Evolutionary conservation across 192 early-diverging fungal genomes (phyloP).

Genomic region (Pilaira anomala): DNA sequence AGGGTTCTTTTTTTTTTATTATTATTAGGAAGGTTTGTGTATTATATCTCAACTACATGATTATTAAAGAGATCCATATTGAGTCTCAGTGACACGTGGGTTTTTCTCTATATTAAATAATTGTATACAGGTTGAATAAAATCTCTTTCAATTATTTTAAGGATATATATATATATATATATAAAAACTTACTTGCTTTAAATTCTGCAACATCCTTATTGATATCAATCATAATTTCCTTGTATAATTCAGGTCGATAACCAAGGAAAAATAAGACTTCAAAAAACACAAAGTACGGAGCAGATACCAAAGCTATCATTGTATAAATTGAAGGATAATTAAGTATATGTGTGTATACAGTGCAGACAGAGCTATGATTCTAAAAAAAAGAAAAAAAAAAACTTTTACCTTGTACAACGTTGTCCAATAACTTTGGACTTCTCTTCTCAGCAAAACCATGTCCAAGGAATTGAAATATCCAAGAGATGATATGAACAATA

Average conservation of each 20-base stretch:
- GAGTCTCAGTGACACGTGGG: too few relatives aligned
- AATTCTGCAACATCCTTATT: constrained; percentile 52
- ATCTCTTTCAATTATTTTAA: too few relatives aligned
- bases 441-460: constrained; percentile 86
- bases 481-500: constrained; percentile 64
- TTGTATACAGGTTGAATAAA: too few relatives aligned
- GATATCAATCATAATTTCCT: constrained; percentile 58
- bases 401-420: constrained; percentile 70
- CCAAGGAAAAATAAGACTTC: constrained; percentile 82
- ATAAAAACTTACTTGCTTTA: constrained; percentile 28
- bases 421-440: constrained; percentile 84
- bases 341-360: neutral
- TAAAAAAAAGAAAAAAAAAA: neutral
- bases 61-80: too few relatives aligned
- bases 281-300: constrained; percentile 91
- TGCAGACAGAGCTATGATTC: neutral
- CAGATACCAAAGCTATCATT: constrained; percentile 76
- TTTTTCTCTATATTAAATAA: too few relatives aligned
- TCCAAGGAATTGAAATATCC: constrained; percentile 89
- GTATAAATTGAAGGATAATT: neutral
- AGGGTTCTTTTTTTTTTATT: too few relatives aligned
- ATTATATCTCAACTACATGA: too few relatives aligned
- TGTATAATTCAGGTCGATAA: constrained; percentile 68
- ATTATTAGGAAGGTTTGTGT: too few relatives aligned
- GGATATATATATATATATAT: too few relatives aligned